These are phyloP conservation scores for Ilyonectria sp. DNA, from an alignment of 2,329 filamentous ascomycete genomes.

Conservation along the genomic window DNA sequence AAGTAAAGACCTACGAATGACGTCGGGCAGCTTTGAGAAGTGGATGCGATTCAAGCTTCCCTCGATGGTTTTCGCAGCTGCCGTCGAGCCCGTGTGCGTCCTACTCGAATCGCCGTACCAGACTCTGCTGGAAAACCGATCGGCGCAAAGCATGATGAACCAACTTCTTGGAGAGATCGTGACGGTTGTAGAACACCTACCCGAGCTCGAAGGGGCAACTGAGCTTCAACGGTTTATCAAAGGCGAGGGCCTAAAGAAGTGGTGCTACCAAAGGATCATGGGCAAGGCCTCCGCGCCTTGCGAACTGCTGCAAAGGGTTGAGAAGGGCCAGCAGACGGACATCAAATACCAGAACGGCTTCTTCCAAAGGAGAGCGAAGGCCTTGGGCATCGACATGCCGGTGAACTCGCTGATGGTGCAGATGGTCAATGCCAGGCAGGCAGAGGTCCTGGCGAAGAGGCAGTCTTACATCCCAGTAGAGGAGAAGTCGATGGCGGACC, in stretches of 20 bases:
- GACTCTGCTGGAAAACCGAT: constrained; percentile 76
- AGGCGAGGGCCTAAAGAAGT: constrained; percentile 70
- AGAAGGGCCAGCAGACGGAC: constrained; percentile 76
- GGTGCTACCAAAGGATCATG: constrained; percentile 62
- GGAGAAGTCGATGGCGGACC: constrained; percentile 49
- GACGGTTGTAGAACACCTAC: constrained; percentile 79
- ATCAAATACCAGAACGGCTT: constrained; percentile 92
- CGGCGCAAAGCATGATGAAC: constrained; percentile 76
- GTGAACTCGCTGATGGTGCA: constrained; percentile 81
- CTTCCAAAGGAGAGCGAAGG: constrained; percentile 80
- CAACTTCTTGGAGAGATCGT: constrained; percentile 82
- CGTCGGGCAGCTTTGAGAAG: constrained; percentile 47
- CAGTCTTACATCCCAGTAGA: constrained; percentile 54
- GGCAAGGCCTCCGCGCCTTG: constrained; percentile 67
- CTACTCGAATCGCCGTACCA: constrained; percentile 84
- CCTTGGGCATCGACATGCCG: constrained; percentile 79
- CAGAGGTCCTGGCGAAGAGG: constrained; percentile 51
- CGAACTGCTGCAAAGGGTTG: constrained; percentile 78
- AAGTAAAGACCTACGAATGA: constrained; percentile 42
- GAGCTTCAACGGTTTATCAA: constrained; percentile 72
- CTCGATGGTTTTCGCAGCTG: constrained; percentile 80
- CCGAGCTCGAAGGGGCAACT: constrained; percentile 77
- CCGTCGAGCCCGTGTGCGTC: constrained; percentile 87
- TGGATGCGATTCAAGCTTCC: constrained; percentile 84
- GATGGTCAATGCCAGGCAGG: constrained; percentile 80